A percentile compares a stretch with the other conserved stretches of the same genome.
These are phyloP conservation scores for Podospora conica DNA, from an alignment of 495 filamentous ascomycete genomes.

Conservation along the genomic window DNA sequence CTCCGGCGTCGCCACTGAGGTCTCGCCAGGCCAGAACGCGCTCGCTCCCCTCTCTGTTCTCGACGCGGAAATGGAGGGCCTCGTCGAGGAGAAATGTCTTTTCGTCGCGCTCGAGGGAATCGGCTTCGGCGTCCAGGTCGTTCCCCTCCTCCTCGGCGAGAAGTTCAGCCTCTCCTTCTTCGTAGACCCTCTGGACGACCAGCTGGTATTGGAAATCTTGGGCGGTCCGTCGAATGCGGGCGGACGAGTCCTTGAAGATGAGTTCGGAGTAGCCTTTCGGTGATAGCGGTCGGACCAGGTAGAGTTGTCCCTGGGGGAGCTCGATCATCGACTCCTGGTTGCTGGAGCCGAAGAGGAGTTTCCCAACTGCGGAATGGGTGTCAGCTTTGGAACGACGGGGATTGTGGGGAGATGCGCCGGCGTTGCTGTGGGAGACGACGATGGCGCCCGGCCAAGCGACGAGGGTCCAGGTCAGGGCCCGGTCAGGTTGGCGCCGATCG, in stretches of 20 bases:
- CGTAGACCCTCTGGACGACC: constrained; percentile 90
- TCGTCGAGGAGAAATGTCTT: constrained; percentile 95
- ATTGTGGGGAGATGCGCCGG: neutral
- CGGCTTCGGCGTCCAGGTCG: constrained; percentile 62
- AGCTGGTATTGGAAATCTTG: constrained; percentile 97
- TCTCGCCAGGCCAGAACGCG: constrained; percentile 92
- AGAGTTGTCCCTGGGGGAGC: constrained; percentile 90
- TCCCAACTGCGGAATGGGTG: constrained; percentile 58
- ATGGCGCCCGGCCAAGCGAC: constrained; percentile 7
- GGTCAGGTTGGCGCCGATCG: neutral
- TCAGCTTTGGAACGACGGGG: neutral
- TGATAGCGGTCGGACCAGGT: constrained; percentile 89
- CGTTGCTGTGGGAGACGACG: neutral
- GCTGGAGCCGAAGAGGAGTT: constrained; percentile 85
- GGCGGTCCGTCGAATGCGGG: constrained; percentile 83
- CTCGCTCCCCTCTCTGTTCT: constrained; percentile 67
- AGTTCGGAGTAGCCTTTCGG: constrained; percentile 97
- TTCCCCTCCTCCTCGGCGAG: constrained; percentile 77
- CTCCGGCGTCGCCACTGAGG: constrained; percentile 84
- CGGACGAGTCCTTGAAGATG: constrained; percentile 95
- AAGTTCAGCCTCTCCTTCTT: constrained; percentile 91
- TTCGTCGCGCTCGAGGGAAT: constrained; percentile 82
- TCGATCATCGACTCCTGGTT: constrained; percentile 90
- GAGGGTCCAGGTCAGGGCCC: neutral
- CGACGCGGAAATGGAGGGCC: constrained; percentile 77